A percentile compares a stretch with the other conserved stretches of the same genome.
Conservation (phyloP, 1,139 yeast species). For the Taiozyma sp. region DNA sequence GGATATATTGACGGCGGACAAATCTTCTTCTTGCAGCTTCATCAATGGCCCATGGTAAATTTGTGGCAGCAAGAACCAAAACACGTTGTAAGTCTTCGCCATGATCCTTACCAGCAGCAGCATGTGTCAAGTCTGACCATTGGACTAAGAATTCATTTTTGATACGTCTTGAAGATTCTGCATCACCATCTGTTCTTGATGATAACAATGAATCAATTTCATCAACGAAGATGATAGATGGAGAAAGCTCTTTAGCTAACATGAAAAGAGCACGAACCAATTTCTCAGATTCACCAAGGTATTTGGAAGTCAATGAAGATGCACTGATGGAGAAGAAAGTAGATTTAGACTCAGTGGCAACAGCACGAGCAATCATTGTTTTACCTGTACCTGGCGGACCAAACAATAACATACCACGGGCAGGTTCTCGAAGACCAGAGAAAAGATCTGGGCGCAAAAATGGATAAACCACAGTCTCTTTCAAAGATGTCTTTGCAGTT, state of each 20-base stretch:
- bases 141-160: conserved; percentile 93
- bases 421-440: conserved; percentile 90
- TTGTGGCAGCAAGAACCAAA: conserved; percentile 91
- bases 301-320: conserved; percentile 87
- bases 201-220: conserved; percentile 92
- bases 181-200: conserved; percentile 83
- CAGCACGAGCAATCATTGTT: conserved; percentile 96
- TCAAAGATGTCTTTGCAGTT: conserved; percentile 80
- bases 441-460: conserved; percentile 91
- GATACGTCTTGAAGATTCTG: conserved; percentile 86
- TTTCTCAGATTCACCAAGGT: conserved; percentile 92
- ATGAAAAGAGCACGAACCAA: conserved; percentile 85
- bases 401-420: conserved; percentile 90
- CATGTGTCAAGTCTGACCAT: conserved; percentile 92
- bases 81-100: conserved; percentile 70
- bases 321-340: conserved; percentile 93
- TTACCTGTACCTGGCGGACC: conserved; percentile 99
- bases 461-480: conserved; percentile 96
- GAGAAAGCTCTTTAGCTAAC: conserved; percentile 82
- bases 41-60: conserved; percentile 96
- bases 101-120: conserved; percentile 75
- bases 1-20: conserved; percentile 90
- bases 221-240: conserved; percentile 92
- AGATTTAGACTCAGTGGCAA: conserved; percentile 93
- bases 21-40: conserved; percentile 97